These are phyloP conservation scores for Isoetes taiwanensis DNA, from an alignment of 75 land plant genomes.

Conservation along the genomic window DNA sequence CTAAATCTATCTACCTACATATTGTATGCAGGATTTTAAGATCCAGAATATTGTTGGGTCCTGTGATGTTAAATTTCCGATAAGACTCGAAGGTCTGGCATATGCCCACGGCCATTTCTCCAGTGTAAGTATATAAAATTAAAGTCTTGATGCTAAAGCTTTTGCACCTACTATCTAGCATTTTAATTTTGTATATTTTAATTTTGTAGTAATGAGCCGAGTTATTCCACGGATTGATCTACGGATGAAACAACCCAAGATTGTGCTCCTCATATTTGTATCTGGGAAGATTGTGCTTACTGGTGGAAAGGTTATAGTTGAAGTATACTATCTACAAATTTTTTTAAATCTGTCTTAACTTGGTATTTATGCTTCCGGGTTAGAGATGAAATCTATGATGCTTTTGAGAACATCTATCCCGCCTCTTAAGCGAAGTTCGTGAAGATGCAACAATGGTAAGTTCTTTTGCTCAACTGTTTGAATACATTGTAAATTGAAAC, in stretches of 20 bases:
- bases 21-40: slow-evolving; percentile 89
- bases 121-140: slow-evolving; percentile 66
- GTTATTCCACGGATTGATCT: slow-evolving; percentile 79
- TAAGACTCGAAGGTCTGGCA: slow-evolving; percentile 79
- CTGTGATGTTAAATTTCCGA: slow-evolving; percentile 87
- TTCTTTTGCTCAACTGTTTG: too few species aligned
- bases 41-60: slow-evolving; percentile 90
- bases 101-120: slow-evolving; percentile 75
- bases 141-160: not conserved
- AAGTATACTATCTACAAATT: too few species aligned
- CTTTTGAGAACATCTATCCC: slow-evolving; percentile 78
- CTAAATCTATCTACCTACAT: too few species aligned
- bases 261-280: slow-evolving; percentile 73
- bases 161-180: not conserved
- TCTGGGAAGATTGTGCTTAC: slow-evolving; percentile 93
- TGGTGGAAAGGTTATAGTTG: slow-evolving; percentile 92
- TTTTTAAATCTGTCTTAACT: slow-evolving; percentile 1
- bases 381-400: slow-evolving; percentile 61
- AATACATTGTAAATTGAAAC: too few species aligned
- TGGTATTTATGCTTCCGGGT: slow-evolving; percentile 23
- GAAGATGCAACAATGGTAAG: slow-evolving; percentile 52
- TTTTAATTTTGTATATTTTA: too few species aligned
- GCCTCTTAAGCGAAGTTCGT: slow-evolving; percentile 70
- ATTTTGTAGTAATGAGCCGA: slow-evolving; percentile 81
- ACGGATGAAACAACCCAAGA: slow-evolving; percentile 93